A percentile compares a stretch with the other conserved stretches of the same genome.
Conservation (phyloP, 148 eudicot genomes). For the Cornus florida region DNA sequence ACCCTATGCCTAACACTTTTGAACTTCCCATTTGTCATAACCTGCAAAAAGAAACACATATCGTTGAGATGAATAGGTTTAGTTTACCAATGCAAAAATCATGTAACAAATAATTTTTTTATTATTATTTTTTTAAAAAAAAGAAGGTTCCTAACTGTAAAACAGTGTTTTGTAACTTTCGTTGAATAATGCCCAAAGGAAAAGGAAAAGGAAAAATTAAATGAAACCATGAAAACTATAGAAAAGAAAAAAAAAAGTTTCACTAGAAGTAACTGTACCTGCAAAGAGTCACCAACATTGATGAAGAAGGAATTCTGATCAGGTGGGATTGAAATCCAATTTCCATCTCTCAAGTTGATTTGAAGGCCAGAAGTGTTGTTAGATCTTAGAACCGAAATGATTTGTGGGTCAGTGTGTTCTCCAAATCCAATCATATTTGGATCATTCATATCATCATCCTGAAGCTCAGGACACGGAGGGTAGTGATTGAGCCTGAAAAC, state of each 20-base stretch:
- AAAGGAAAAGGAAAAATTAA: no score
- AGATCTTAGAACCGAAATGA: constrained; percentile 54
- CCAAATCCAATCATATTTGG: constrained; percentile 48
- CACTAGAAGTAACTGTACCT: constrained; percentile 26
- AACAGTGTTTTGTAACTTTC: no score
- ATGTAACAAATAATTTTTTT: no score
- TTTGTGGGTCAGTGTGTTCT: constrained; percentile 62
- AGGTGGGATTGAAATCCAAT: constrained; percentile 51
- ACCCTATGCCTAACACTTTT: constrained; percentile 59
- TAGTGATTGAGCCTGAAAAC: constrained; percentile 52
- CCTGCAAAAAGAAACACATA: constrained; percentile 25
- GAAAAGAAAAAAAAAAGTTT: no score
- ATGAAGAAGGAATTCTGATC: constrained; percentile 53
- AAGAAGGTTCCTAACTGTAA: no score
- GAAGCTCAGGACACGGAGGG: constrained; percentile 40
- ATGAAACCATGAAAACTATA: no score
- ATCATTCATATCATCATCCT: constrained; percentile 20
- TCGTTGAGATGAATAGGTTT: no score
- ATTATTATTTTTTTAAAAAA: no score
- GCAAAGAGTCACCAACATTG: constrained; percentile 60
- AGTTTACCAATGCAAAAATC: not conserved
- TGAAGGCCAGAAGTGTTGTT: constrained; percentile 55
- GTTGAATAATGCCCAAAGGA: no score
- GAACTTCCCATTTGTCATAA: constrained; percentile 61
- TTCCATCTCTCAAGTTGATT: constrained; percentile 37